phyloP scores from a whole-genome alignment of 2,329 filamentous ascomycete species.

The Pseudopithomyces chartarum region DNA sequence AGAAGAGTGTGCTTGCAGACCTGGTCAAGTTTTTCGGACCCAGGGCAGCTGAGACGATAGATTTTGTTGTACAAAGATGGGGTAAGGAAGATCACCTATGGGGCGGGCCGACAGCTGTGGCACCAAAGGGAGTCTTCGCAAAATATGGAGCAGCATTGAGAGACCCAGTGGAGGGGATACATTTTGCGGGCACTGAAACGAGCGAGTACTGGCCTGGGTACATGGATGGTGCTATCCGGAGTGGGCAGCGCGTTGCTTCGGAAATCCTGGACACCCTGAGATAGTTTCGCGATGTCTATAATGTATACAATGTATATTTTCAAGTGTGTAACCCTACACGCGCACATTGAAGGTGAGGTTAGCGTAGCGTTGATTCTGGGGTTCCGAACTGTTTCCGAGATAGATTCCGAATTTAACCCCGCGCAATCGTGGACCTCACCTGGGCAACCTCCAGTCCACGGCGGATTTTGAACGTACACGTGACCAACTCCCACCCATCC shows the following conservation, averaged over 20 bases:
- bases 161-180: constrained; percentile 44
- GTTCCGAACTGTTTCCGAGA: background rate
- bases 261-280: constrained; percentile 43
- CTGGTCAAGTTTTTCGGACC: constrained; percentile 22
- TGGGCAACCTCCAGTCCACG: too few relatives aligned
- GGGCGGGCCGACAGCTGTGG: constrained; percentile 24
- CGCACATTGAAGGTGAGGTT: background rate
- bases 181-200: constrained; percentile 63
- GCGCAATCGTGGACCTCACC: too few relatives aligned
- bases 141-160: constrained; percentile 18
- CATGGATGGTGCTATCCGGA: constrained; percentile 62
- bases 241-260: constrained; percentile 54
- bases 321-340: background rate
- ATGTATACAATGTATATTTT: background rate
- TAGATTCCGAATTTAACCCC: background rate
- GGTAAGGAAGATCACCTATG: constrained; percentile 25
- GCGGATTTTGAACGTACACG: too few relatives aligned
- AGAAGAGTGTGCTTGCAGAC: constrained; percentile 13
- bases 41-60: constrained; percentile 15
- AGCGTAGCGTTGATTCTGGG: background rate
- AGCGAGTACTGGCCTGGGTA: constrained; percentile 61
- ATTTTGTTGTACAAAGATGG: constrained; percentile 29
- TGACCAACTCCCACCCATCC: too few relatives aligned
- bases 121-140: constrained; percentile 18
- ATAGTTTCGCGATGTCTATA: background rate